These are phyloP conservation scores for Caryopteris hybrid DNA, from an alignment of 305 asterid genomes.

Conservation along the genomic window DNA sequence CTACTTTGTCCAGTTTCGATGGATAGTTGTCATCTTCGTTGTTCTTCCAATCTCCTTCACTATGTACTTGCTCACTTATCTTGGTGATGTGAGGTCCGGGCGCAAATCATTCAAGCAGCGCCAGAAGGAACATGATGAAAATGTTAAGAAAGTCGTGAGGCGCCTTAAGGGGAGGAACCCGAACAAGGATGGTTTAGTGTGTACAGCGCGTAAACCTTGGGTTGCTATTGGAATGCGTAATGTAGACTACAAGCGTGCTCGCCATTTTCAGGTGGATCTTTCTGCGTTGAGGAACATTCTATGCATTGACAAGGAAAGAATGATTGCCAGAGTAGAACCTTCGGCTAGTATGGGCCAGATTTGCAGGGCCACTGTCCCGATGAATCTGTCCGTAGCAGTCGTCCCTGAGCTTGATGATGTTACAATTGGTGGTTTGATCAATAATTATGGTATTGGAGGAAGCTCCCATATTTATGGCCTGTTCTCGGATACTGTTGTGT, in stretches of 20 bases:
- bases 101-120: constrained; percentile 77
- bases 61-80: constrained; percentile 68
- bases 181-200: constrained; percentile 84
- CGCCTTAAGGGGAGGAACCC: constrained; percentile 89
- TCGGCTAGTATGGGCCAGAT: constrained; percentile 95
- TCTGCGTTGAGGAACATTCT: constrained; percentile 79
- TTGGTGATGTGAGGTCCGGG: constrained; percentile 79
- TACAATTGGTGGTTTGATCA: constrained; percentile 92
- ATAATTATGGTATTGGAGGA: constrained; percentile 93
- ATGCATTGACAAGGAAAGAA: constrained; percentile 66
- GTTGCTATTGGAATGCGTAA: constrained; percentile 98
- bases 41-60: constrained; percentile 85
- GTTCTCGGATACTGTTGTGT: constrained; percentile 90
- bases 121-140: constrained; percentile 85
- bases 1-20: constrained; percentile 77
- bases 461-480: constrained; percentile 87
- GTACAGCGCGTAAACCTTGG: constrained; percentile 98
- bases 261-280: constrained; percentile 92
- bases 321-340: constrained; percentile 88
- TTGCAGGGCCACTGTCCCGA: constrained; percentile 73
- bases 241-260: constrained; percentile 88
- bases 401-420: constrained; percentile 96
- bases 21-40: constrained; percentile 84
- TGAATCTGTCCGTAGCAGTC: constrained; percentile 89
- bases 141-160: constrained; percentile 73